phyloP scores from a whole-genome alignment of 2,329 filamentous ascomycete species.

The Phyllosticta citribraziliensis region DNA sequence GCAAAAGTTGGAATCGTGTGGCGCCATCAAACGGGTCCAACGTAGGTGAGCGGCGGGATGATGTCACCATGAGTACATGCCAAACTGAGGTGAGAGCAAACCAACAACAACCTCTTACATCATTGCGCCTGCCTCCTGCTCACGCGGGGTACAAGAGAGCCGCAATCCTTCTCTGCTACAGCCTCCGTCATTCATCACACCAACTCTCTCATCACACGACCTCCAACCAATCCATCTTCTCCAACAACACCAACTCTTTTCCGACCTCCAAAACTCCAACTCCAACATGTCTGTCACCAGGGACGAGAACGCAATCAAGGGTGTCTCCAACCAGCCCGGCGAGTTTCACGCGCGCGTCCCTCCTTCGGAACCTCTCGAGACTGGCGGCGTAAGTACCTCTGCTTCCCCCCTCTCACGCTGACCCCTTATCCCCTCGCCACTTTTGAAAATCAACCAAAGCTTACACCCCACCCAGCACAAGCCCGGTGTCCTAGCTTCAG shows the following conservation, averaged over 20 bases:
- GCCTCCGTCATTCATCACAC: background rate
- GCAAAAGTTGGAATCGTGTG: background rate
- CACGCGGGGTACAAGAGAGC: background rate
- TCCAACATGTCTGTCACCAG: slow-evolving; percentile 31
- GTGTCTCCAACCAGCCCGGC: slow-evolving; percentile 41
- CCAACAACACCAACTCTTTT: background rate
- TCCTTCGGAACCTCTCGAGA: slow-evolving; percentile 44
- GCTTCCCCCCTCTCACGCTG: background rate
- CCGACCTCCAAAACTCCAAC: background rate
- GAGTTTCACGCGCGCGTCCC: slow-evolving; percentile 46
- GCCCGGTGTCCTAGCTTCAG: slow-evolving; percentile 49
- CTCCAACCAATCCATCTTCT: background rate
- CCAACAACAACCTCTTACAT: background rate
- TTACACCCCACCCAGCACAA: slow-evolving; percentile 44
- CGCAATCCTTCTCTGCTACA: background rate
- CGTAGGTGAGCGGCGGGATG: background rate
- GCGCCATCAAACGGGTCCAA: background rate
- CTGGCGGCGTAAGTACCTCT: slow-evolving; percentile 41
- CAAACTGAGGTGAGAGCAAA: background rate
- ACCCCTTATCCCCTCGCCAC: background rate
- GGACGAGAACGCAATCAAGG: slow-evolving; percentile 39
- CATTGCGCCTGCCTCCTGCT: background rate
- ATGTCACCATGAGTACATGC: background rate
- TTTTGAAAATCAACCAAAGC: background rate
- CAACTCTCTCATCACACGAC: background rate